Base-by-base conservation (phyloP, 2,329 filamentous ascomycete species). In the Alternaria tenuissima region DNA sequence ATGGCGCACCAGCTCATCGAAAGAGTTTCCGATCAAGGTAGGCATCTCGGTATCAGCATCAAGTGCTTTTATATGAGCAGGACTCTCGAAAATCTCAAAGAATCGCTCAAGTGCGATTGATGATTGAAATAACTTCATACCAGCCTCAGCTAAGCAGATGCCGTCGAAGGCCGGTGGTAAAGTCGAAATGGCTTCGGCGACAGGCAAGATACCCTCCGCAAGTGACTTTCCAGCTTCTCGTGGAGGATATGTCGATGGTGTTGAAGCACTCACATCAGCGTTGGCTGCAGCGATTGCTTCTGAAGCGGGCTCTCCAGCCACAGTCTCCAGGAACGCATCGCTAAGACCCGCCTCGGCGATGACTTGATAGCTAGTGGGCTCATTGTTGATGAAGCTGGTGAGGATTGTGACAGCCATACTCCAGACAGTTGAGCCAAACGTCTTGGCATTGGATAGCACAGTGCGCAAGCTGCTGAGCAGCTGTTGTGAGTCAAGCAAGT, bases 381-480 rank as follows among this genome's bases (percentile, higher is more conserved):
- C 95, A 74, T 98, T 97, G 80, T 99, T 96, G 71, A 99, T 96
- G 78, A 99, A 99, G 70, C 93, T 94, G 74, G 92, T 95, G 52
- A 99, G 83, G 57, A 97, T 94, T 55, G 90, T 94, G 63, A 97
- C 92, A 7, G 93, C 91, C 76, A 94, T 94, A 49, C 93, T 97
- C 95, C 95, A 99, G 5, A 98, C 93, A 60, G 95, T 90, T 2
- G 94, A 95, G 12, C 95, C 95, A 75, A 94, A 99, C 38, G 89
- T 84, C 53, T 84, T 84, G 38, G 91, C 89, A 70, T 96, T 91
- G 64, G 90, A 88, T 64, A 97, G 91, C 46, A 99, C 92, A 38
- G 89, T 85, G 55, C 92, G 89, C 52, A 99, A 84, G 58, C 91
- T 92, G 22, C 84, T 86, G 46, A 99, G 84, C 46, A 99, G 84